Evolutionary conservation across 345 rosid genomes (phyloP).

Genomic region (Bretschneidera sinensis): DNA sequence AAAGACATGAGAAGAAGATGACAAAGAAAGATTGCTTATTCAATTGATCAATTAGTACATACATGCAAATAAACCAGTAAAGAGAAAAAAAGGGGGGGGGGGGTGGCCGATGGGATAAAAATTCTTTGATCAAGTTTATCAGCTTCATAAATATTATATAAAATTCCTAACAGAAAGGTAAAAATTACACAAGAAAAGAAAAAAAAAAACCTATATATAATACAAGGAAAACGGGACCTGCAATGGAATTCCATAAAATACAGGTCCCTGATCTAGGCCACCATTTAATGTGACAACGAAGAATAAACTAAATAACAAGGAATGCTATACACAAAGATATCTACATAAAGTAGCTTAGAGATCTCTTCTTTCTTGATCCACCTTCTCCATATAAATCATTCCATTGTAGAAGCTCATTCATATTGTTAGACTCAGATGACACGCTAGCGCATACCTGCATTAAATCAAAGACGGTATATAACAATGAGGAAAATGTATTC

Average conservation of each 20-base stretch:
- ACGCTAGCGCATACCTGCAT: conserved; percentile 95
- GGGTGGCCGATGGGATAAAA: too few species aligned
- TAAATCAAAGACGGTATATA: not conserved
- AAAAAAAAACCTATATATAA: not conserved
- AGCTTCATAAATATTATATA: not conserved
- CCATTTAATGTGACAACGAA: not conserved
- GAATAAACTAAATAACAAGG: not conserved
- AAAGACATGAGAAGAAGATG: too few species aligned
- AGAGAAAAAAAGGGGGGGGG: too few species aligned
- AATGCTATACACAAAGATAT: not conserved
- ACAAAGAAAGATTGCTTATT: not conserved
- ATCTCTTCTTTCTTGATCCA: conserved; percentile 84
- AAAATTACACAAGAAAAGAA: too few species aligned
- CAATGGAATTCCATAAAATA: not conserved
- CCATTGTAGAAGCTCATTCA: conserved; percentile 96
- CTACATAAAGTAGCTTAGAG: conserved; percentile 98
- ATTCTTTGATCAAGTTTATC: too few species aligned
- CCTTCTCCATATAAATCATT: conserved; percentile 98
- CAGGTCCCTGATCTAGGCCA: not conserved
- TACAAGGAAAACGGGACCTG: not conserved
- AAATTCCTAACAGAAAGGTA: conserved; percentile 2
- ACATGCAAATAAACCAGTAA: too few species aligned
- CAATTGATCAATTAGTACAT: conserved; percentile 2
- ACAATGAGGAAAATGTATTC: not conserved
- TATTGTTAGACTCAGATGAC: conserved; percentile 86